A percentile compares a stretch with the other conserved stretches of the same genome.
phyloP scores from a whole-genome alignment of 768 basidiomycete genomes.

The Pleurotus giganteus region DNA sequence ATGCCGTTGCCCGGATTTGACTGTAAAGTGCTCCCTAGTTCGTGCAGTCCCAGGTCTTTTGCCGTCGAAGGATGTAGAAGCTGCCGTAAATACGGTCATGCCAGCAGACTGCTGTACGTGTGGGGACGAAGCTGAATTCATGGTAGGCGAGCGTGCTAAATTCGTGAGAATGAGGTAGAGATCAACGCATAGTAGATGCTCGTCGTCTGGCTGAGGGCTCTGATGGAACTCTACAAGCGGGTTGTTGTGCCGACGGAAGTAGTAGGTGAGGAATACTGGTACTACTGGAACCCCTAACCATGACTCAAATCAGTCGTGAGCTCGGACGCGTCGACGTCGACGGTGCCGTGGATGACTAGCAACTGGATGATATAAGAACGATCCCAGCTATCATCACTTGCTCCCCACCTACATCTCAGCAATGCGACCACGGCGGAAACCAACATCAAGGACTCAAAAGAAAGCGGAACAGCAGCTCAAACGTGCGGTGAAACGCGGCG shows the following conservation, averaged over 20 bases:
- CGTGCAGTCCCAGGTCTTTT: slow-evolving; percentile 33
- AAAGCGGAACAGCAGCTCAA: slow-evolving; percentile 75
- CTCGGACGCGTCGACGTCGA: too few species aligned
- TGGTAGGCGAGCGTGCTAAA: slow-evolving; percentile 20
- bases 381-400: neutral
- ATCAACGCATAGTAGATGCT: slow-evolving; percentile 5
- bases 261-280: too few species aligned
- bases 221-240: too few species aligned
- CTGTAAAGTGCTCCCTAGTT: slow-evolving; percentile 56
- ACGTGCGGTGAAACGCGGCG: slow-evolving; percentile 84
- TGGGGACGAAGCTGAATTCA: slow-evolving; percentile 13
- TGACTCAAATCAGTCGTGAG: too few species aligned
- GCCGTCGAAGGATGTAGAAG: slow-evolving; percentile 28
- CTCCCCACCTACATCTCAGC: slow-evolving; percentile 20
- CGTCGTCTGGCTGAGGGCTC: neutral
- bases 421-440: slow-evolving; percentile 48
- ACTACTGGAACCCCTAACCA: too few species aligned
- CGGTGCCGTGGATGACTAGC: too few species aligned
- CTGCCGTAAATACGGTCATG: slow-evolving; percentile 18
- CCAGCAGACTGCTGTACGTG: slow-evolving; percentile 21
- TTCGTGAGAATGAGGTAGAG: slow-evolving; percentile 11
- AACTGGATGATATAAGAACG: too few species aligned
- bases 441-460: slow-evolving; percentile 65
- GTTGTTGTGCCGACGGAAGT: too few species aligned
- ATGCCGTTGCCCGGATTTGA: slow-evolving; percentile 61